A percentile compares a stretch with the other conserved stretches of the same genome.
Conservation (phyloP, 148 eudicot genomes). For the Vaccinium myrtillus region DNA sequence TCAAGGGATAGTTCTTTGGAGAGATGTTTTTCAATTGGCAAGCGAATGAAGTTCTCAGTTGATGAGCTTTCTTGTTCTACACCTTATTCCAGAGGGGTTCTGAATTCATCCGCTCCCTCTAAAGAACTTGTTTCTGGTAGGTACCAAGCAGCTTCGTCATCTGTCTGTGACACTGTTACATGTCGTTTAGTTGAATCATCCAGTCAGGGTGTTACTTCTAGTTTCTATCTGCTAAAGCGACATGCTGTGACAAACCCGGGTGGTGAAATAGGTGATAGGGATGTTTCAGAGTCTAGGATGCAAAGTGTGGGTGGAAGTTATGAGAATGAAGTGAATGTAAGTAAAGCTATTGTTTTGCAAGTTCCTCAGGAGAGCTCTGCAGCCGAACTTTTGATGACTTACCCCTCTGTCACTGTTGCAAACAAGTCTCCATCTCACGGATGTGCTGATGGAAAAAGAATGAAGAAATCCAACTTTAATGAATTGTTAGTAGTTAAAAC, state of each 20-base stretch:
- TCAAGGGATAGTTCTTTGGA: slow-evolving; percentile 23
- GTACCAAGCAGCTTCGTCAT: slow-evolving; percentile 25
- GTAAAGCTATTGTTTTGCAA: slow-evolving; percentile 64
- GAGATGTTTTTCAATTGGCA: slow-evolving; percentile 31
- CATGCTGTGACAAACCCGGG: slow-evolving; percentile 28
- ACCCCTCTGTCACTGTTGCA: slow-evolving; percentile 27
- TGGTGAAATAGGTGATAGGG: slow-evolving; percentile 25
- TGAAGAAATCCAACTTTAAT: slow-evolving; percentile 35
- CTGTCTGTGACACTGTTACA: slow-evolving; percentile 37
- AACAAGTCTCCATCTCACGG: slow-evolving; percentile 30
- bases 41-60: slow-evolving; percentile 53
- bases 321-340: slow-evolving; percentile 47
- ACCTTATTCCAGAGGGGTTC: slow-evolving; percentile 38
- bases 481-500: slow-evolving; percentile 38
- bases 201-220: slow-evolving; percentile 52
- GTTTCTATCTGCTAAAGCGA: slow-evolving; percentile 59
- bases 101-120: slow-evolving; percentile 39
- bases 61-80: slow-evolving; percentile 48
- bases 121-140: slow-evolving; percentile 43
- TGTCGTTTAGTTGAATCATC: slow-evolving; percentile 87
- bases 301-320: slow-evolving; percentile 46
- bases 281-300: slow-evolving; percentile 29
- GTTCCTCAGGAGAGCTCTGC: slow-evolving; percentile 80
- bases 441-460: slow-evolving; percentile 27
- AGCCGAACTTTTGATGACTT: slow-evolving; percentile 43